A percentile compares a stretch with the other conserved stretches of the same genome.
Evolutionary conservation across 2,329 filamentous ascomycete species (phyloP).

Genomic region (Epichloe gansuensis): DNA sequence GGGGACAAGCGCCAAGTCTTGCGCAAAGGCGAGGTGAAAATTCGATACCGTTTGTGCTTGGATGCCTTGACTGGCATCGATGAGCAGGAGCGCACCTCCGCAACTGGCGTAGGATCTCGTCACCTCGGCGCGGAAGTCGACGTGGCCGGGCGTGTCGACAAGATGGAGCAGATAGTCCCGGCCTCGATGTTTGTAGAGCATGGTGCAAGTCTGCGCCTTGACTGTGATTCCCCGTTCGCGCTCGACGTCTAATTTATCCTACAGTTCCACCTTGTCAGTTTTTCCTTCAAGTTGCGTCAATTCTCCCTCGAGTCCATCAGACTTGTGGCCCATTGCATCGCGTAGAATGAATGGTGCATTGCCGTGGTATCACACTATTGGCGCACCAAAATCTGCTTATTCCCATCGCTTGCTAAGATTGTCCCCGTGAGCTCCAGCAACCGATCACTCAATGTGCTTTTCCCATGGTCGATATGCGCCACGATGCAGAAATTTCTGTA

Average conservation of each 20-base stretch:
- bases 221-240: slow-evolving; percentile 87
- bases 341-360: too few species aligned
- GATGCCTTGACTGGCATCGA: slow-evolving; percentile 91
- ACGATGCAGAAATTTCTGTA: slow-evolving; percentile 98
- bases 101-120: slow-evolving; percentile 93
- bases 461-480: slow-evolving; percentile 96
- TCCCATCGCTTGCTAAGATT: slow-evolving; percentile 64
- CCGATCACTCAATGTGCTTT: slow-evolving; percentile 87
- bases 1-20: slow-evolving; percentile 74
- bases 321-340: background rate
- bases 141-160: slow-evolving; percentile 93
- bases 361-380: too few species aligned
- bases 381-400: slow-evolving; percentile 72
- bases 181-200: slow-evolving; percentile 82
- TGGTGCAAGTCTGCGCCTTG: slow-evolving; percentile 96
- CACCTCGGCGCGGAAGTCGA: slow-evolving; percentile 94
- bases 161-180: slow-evolving; percentile 88
- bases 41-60: slow-evolving; percentile 98
- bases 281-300: background rate
- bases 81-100: slow-evolving; percentile 79
- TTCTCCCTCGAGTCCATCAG: too few species aligned
- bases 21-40: slow-evolving; percentile 92
- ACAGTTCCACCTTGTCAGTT: background rate
- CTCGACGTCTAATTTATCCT: slow-evolving; percentile 57
- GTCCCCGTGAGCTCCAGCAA: slow-evolving; percentile 89